These are phyloP conservation scores for Pelargonium cotyledonis DNA, from an alignment of 441 rosid genomes.

Conservation along the genomic window DNA sequence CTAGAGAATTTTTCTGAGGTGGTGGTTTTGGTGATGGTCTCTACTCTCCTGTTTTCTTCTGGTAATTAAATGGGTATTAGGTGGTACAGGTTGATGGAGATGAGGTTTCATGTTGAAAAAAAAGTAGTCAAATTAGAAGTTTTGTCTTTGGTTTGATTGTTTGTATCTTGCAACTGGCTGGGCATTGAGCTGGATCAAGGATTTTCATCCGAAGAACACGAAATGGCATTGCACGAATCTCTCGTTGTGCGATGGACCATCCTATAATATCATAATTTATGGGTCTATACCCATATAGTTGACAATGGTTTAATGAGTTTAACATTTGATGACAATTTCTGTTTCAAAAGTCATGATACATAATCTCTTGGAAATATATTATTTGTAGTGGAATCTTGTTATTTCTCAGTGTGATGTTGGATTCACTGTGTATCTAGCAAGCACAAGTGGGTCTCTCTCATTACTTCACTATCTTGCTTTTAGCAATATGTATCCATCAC, in stretches of 20 bases:
- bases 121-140: neutral
- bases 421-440: slow-evolving; percentile 10
- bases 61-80: slow-evolving; percentile 38
- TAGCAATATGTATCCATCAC: slow-evolving; percentile 9
- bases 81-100: slow-evolving; percentile 32
- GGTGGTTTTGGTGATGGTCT: slow-evolving; percentile 16
- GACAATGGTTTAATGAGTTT: slow-evolving; percentile 21
- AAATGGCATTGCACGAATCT: slow-evolving; percentile 9
- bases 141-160: slow-evolving; percentile 6
- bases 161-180: neutral
- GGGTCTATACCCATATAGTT: slow-evolving; percentile 31
- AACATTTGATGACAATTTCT: slow-evolving; percentile 18
- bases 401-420: neutral
- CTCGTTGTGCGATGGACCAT: slow-evolving; percentile 14
- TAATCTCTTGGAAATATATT: slow-evolving; percentile 21
- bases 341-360: slow-evolving; percentile 29
- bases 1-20: slow-evolving; percentile 19
- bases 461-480: slow-evolving; percentile 8
- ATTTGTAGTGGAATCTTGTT: neutral
- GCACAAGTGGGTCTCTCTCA: slow-evolving; percentile 17
- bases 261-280: slow-evolving; percentile 20
- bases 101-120: neutral
- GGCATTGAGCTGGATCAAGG: slow-evolving; percentile 11
- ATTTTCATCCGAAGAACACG: neutral
- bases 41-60: slow-evolving; percentile 39